phyloP scores from a whole-genome alignment of 495 filamentous ascomycete genomes.

The Penicillium verhagenii region DNA sequence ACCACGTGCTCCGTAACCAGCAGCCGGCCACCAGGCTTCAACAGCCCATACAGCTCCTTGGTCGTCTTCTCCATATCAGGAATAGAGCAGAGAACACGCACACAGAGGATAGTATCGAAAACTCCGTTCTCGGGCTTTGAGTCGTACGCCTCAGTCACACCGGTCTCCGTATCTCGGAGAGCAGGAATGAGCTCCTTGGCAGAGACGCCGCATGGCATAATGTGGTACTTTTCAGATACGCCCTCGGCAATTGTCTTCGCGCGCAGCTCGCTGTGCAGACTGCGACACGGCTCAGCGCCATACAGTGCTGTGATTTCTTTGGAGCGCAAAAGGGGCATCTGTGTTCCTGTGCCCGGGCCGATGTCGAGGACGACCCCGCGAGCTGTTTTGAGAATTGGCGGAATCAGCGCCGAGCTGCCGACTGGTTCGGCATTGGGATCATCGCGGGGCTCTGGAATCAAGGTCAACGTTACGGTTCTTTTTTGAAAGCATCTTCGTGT shows the following conservation, averaged over 20 bases:
- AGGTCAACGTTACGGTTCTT: too few species aligned
- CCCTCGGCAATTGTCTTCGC: conserved; percentile 45
- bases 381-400: conserved; percentile 34
- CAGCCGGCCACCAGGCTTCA: conserved; percentile 67
- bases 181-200: conserved; percentile 41
- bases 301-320: conserved; percentile 56
- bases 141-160: conserved; percentile 11
- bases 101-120: conserved; percentile 66
- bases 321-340: conserved; percentile 44
- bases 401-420: conserved; percentile 38
- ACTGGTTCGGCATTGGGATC: background rate
- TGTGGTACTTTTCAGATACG: conserved; percentile 59
- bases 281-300: conserved; percentile 65
- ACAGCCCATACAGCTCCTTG: conserved; percentile 55
- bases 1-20: conserved; percentile 73
- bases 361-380: conserved; percentile 47
- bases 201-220: conserved; percentile 62
- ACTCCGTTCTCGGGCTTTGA: conserved; percentile 28
- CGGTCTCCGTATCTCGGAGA: conserved; percentile 42
- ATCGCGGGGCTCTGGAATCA: background rate
- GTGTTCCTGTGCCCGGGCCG: conserved; percentile 49
- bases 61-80: conserved; percentile 59
- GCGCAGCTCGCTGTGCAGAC: conserved; percentile 52
- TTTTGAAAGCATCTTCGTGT: background rate
- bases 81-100: conserved; percentile 72